Evolutionary conservation across 2,329 filamentous ascomycete genomes (phyloP).

Genomic region (Aspergillus quadricinctus): DNA sequence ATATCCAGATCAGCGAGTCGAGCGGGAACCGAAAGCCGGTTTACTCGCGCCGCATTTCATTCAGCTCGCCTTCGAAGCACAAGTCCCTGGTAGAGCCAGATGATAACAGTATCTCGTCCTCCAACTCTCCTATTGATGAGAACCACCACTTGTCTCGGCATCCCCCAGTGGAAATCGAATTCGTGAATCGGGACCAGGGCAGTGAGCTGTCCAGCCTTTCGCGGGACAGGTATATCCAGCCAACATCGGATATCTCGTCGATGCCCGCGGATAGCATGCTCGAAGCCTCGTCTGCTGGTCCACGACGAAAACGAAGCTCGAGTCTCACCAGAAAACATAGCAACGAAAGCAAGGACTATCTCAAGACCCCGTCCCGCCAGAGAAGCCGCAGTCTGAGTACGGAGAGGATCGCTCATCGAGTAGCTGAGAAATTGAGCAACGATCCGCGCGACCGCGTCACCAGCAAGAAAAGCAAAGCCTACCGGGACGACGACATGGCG

Average conservation of each 20-base stretch:
- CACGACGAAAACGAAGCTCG: slow-evolving; percentile 47
- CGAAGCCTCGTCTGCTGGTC: slow-evolving; percentile 49
- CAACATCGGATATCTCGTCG: slow-evolving; percentile 80
- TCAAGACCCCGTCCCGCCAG: slow-evolving; percentile 56
- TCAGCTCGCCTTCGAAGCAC: slow-evolving; percentile 43
- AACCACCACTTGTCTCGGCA: slow-evolving; percentile 66
- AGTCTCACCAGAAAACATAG: slow-evolving; percentile 43
- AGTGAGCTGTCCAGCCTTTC: slow-evolving; percentile 62
- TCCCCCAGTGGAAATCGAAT: slow-evolving; percentile 83
- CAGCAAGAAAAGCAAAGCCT: slow-evolving; percentile 43
- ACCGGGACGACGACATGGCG: slow-evolving; percentile 50
- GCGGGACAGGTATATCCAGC: slow-evolving; percentile 61
- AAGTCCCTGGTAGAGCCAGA: slow-evolving; percentile 44
- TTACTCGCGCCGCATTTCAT: slow-evolving; percentile 63
- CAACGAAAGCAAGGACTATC: slow-evolving; percentile 39
- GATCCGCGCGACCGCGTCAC: slow-evolving; percentile 45
- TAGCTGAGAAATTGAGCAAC: slow-evolving; percentile 61
- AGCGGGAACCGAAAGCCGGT: slow-evolving; percentile 68
- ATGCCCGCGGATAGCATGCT: slow-evolving; percentile 71
- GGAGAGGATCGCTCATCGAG: slow-evolving; percentile 64
- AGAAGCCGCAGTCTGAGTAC: slow-evolving; percentile 62
- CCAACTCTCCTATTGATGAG: slow-evolving; percentile 73
- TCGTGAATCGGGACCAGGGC: slow-evolving; percentile 62
- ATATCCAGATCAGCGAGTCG: slow-evolving; percentile 81
- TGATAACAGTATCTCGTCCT: slow-evolving; percentile 65